Evolutionary conservation across 2,329 filamentous ascomycete genomes (phyloP).

Genomic region (Neonectria hederae): DNA sequence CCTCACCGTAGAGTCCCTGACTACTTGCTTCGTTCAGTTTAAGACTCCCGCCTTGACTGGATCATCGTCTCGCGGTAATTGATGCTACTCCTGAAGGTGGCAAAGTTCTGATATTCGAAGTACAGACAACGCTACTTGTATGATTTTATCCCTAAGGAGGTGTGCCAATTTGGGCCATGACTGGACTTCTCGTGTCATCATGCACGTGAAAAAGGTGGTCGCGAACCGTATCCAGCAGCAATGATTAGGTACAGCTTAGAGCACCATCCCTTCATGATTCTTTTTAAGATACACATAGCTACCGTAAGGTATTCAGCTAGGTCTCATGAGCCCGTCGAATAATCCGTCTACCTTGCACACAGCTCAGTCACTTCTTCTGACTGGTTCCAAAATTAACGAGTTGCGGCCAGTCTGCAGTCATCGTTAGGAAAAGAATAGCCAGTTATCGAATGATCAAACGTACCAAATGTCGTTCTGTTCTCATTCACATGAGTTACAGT

Average conservation of each 20-base stretch:
- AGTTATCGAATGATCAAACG: not conserved
- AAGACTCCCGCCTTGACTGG: not conserved
- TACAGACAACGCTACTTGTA: no score
- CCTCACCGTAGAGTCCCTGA: not conserved
- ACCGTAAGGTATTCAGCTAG: no score
- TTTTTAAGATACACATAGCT: not conserved
- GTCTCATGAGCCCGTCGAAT: not conserved
- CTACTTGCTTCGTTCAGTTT: not conserved
- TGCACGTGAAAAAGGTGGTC: not conserved
- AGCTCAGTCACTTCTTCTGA: constrained; percentile 16
- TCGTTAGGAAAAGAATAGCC: not conserved
- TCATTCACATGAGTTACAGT: constrained; percentile 26
- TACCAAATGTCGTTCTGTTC: constrained; percentile 35
- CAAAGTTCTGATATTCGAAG: no score
- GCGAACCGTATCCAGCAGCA: not conserved
- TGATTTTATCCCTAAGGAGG: no score
- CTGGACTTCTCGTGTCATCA: not conserved
- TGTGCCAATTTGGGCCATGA: no score
- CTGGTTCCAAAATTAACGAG: constrained; percentile 27
- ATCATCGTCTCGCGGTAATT: no score
- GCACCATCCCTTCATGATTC: not conserved
- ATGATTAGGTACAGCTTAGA: not conserved
- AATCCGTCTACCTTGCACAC: no score
- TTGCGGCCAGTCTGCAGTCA: constrained; percentile 32
- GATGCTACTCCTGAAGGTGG: not conserved